phyloP scores from a whole-genome alignment of 2,329 filamentous ascomycete genomes.

The Achaetomium macrosporum region DNA sequence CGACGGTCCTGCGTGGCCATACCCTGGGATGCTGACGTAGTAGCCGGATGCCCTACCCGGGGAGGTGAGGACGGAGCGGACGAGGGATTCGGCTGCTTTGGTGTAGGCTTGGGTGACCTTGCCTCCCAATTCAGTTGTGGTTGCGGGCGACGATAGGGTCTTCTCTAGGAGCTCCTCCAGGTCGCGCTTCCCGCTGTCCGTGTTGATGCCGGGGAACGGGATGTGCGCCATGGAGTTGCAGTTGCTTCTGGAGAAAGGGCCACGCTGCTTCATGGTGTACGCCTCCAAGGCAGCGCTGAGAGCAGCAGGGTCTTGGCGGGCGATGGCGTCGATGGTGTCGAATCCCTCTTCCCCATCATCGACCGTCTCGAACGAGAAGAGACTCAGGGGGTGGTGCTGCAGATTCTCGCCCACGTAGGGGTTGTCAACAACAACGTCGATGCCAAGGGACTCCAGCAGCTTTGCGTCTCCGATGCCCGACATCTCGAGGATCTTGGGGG shows the following conservation, averaged over 20 bases:
- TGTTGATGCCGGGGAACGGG: constrained; percentile 7
- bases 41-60: constrained; percentile 3
- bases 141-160: neutral
- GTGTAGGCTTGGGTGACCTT: neutral
- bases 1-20: neutral
- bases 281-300: constrained; percentile 8
- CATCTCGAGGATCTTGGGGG: constrained; percentile 31
- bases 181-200: neutral
- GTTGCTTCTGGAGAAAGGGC: constrained; percentile 12
- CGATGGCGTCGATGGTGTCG: constrained; percentile 9
- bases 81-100: neutral
- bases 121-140: neutral
- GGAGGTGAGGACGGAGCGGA: neutral
- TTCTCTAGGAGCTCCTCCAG: neutral
- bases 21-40: constrained; percentile 5
- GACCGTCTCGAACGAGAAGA: constrained; percentile 20
- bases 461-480: constrained; percentile 35
- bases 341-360: constrained; percentile 1
- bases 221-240: constrained; percentile 8
- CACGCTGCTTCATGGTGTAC: constrained; percentile 3
- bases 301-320: constrained; percentile 5
- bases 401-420: constrained; percentile 41
- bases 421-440: constrained; percentile 35
- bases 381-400: constrained; percentile 29
- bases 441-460: constrained; percentile 35